Percentiles rank a stretch among this genome's conserved stretches.
Conservation (phyloP, 129 eudicot genomes). For the Dittrichia graveolens region DNA sequence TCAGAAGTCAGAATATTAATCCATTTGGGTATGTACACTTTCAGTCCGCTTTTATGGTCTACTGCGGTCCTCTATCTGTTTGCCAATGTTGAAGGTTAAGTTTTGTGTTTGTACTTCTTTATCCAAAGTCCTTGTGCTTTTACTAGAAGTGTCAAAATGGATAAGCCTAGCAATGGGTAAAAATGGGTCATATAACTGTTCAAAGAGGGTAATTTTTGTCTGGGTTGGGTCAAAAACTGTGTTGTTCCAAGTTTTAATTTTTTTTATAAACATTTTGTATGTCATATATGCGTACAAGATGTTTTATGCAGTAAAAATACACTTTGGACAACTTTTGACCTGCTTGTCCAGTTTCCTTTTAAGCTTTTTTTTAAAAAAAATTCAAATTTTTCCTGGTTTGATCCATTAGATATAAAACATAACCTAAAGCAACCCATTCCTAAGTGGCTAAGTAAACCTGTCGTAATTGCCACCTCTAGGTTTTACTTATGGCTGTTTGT, state of each 20-base stretch:
- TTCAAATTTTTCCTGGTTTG: background rate
- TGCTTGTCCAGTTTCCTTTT: background rate
- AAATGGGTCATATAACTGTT: background rate
- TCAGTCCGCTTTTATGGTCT: slow-evolving; percentile 86
- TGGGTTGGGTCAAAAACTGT: background rate
- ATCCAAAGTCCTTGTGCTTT: slow-evolving; percentile 5
- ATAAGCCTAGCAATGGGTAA: background rate
- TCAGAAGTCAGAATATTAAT: slow-evolving; percentile 4
- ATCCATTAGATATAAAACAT: background rate
- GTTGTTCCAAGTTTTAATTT: too few relatives aligned
- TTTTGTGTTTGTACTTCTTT: slow-evolving; percentile 1
- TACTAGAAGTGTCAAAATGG: background rate
- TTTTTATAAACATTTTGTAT: background rate
- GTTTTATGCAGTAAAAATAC: background rate
- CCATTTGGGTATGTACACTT: slow-evolving; percentile 18
- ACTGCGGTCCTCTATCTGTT: slow-evolving; percentile 77
- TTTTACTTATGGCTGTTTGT: background rate
- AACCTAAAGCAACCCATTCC: background rate
- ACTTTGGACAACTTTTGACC: background rate
- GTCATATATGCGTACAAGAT: background rate
- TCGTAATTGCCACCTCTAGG: slow-evolving; percentile 10
- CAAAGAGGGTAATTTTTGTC: background rate
- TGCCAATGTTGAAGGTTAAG: slow-evolving; percentile 70
- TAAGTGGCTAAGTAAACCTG: background rate
- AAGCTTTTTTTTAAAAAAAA: background rate